Evolutionary conservation across 768 basidiomycete genomes (phyloP).

Genomic region (Lactarius pseudohatsudake): DNA sequence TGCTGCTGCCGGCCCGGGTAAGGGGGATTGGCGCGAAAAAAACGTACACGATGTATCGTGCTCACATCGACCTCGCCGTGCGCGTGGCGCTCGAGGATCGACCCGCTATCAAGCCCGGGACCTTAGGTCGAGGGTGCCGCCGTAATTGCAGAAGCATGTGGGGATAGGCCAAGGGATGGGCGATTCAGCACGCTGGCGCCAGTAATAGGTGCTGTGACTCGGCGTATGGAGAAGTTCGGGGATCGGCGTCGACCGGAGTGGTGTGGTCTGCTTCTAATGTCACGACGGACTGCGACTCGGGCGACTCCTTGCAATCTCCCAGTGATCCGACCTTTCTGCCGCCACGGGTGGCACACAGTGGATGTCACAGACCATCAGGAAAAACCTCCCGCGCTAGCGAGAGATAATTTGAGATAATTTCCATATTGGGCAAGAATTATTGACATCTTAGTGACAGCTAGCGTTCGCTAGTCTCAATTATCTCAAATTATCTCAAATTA

Average conservation of each 20-base stretch:
- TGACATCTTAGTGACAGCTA: too few relatives aligned
- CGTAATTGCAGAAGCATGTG: neutral
- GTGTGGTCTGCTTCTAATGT: neutral
- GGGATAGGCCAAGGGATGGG: neutral
- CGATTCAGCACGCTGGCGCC: neutral
- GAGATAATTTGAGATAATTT: too few relatives aligned
- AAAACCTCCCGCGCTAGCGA: too few relatives aligned
- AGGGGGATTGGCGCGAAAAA: too few relatives aligned
- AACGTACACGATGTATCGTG: too few relatives aligned
- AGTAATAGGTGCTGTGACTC: neutral
- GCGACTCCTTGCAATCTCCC: neutral
- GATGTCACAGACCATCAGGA: too few relatives aligned
- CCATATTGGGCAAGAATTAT: too few relatives aligned
- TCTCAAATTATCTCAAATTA: too few relatives aligned
- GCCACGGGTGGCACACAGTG: neutral
- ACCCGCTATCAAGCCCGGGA: constrained; percentile 13
- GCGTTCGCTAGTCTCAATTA: too few relatives aligned
- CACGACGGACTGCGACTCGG: constrained; percentile 14
- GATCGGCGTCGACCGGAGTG: constrained; percentile 21
- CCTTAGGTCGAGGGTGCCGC: neutral
- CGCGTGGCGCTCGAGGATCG: neutral
- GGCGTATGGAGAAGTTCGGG: too few relatives aligned
- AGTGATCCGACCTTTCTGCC: neutral
- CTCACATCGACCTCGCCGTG: too few relatives aligned
- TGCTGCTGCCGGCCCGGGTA: too few relatives aligned